Base-by-base conservation (phyloP, 2,329 filamentous ascomycete genomes). In the Sclerotinia trifoliorum region DNA sequence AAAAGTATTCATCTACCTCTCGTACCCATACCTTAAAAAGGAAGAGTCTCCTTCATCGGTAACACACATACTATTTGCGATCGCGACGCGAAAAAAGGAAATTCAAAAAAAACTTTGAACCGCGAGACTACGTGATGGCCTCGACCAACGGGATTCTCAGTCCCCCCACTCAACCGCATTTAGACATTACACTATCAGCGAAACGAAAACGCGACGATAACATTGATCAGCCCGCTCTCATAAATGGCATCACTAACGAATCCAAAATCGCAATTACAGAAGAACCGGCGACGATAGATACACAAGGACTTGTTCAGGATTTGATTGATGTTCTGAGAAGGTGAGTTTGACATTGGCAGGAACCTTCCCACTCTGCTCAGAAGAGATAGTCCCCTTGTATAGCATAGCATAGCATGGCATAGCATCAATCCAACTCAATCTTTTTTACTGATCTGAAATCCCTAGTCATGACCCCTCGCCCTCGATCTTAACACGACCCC, bases 151-250 rank as follows among this genome's bases (percentile, higher is more conserved):
- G 82, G 73, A 77, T 79, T 66, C 74, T 78, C 66, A 80, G 78
- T 70, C 79, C 80, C 39, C 72, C 73, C 32, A 73, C 74, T 61
- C 76, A 75, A 58, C 73, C 72, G 66, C 75, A 75, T 15, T 65
- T 68, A 51, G 60, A 72, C 49, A 74, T 78, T 63, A 75, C 76
- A 65, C 74, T 80, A 46, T 77, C 81, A 35, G 79, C 80, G 68
- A 88, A 88, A 80, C 81, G 86, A 77, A 88, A 88, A 80, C 86
- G 86, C 81, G 84, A 86, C 74, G 78, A 79, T 62, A 80, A 76
- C 69, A 80, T 82, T 72, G 81, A 81, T 58, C 74, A 69, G 65
- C 71, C 73, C 26, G 65, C 73, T 68, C 73, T 74, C 39, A 57
- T 66, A 56, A 77, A 77, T 71, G 71, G 75, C 68, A 65, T 69